Evolutionary conservation across 1,139 yeast species (phyloP).

Genomic region (Suhomyces panamericanus): DNA sequence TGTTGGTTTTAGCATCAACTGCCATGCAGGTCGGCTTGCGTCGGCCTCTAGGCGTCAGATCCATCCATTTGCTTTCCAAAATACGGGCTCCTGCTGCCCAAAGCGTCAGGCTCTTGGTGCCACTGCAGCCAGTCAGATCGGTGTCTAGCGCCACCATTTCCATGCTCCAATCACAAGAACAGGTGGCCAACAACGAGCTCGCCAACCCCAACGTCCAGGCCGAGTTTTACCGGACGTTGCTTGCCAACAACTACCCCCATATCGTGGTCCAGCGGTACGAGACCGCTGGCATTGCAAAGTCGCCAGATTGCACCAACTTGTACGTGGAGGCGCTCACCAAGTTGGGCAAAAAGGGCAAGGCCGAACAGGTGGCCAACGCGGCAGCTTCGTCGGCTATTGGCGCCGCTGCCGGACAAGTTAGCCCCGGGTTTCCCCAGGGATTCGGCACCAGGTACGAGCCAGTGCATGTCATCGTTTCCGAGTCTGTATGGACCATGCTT

Average conservation of each 20-base stretch:
- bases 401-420: constrained; percentile 21
- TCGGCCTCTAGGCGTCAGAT: constrained; percentile 4
- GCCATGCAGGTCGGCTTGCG: constrained; percentile 1
- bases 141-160: constrained; percentile 29
- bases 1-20: constrained; percentile 4
- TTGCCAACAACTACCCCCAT: constrained; percentile 85
- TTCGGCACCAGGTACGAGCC: constrained; percentile 66
- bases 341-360: constrained; percentile 76
- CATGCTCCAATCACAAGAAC: constrained; percentile 70
- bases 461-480: constrained; percentile 86
- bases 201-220: constrained; percentile 73
- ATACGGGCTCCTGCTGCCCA: neutral
- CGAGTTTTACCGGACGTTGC: constrained; percentile 69
- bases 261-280: constrained; percentile 90
- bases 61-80: constrained; percentile 1
- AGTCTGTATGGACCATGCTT: constrained; percentile 71
- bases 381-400: constrained; percentile 22
- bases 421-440: constrained; percentile 35
- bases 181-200: constrained; percentile 73
- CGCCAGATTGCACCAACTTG: constrained; percentile 71
- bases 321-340: constrained; percentile 79
- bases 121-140: neutral
- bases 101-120: neutral
- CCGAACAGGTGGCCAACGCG: constrained; percentile 54
- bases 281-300: constrained; percentile 83